phyloP scores from a whole-genome alignment of 1,139 yeast species.

The Blastobotrys arbuscula region DNA sequence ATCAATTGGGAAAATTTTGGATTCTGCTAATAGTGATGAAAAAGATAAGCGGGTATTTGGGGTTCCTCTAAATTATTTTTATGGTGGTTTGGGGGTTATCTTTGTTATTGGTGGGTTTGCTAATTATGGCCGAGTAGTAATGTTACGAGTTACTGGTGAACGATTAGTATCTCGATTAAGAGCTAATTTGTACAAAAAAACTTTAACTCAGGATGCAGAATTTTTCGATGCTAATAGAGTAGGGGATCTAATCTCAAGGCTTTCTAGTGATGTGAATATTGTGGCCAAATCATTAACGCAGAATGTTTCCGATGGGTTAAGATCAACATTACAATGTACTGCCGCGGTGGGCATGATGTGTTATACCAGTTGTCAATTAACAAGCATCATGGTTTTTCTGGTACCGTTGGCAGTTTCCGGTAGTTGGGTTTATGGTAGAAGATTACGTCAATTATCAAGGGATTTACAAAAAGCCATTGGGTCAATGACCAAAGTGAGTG shows the following conservation, averaged over 20 bases:
- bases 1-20: slow-evolving; percentile 69
- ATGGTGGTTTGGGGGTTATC: slow-evolving; percentile 46
- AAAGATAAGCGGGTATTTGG: slow-evolving; percentile 41
- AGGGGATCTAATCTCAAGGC: slow-evolving; percentile 85
- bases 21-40: slow-evolving; percentile 45
- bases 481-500: slow-evolving; percentile 78
- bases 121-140: slow-evolving; percentile 72
- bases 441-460: slow-evolving; percentile 68
- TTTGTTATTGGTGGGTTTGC: slow-evolving; percentile 67
- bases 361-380: slow-evolving; percentile 71
- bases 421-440: slow-evolving; percentile 71
- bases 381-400: slow-evolving; percentile 66
- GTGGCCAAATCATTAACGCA: slow-evolving; percentile 85
- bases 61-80: slow-evolving; percentile 43
- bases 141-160: slow-evolving; percentile 77
- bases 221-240: slow-evolving; percentile 90
- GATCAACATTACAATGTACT: slow-evolving; percentile 55
- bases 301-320: slow-evolving; percentile 84
- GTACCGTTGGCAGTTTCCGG: slow-evolving; percentile 79
- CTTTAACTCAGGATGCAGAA: slow-evolving; percentile 82
- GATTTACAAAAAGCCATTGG: slow-evolving; percentile 84
- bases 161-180: slow-evolving; percentile 78
- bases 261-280: slow-evolving; percentile 85
- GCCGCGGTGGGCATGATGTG: slow-evolving; percentile 93
- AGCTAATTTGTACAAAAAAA: slow-evolving; percentile 65